phyloP scores from a whole-genome alignment of 352 stramenopile species.

The Saprolegnia diclina region DNA sequence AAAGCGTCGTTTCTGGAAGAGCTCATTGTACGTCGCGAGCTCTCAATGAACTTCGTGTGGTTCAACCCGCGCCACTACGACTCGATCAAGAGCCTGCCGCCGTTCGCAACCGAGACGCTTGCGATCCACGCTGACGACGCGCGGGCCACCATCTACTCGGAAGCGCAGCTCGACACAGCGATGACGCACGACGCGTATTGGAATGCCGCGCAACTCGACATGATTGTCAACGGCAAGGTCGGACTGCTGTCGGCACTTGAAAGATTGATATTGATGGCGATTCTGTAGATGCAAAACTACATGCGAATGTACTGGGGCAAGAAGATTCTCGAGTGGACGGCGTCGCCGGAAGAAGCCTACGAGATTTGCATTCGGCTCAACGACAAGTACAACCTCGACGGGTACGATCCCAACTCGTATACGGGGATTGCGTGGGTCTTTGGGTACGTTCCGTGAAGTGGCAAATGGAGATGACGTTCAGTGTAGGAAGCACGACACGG shows the following conservation, averaged over 20 bases:
- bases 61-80: conserved; percentile 95
- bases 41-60: conserved; percentile 96
- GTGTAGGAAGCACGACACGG: conserved; percentile 93
- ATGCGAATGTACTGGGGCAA: conserved; percentile 99
- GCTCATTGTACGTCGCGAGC: conserved; percentile 93
- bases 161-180: conserved; percentile 87
- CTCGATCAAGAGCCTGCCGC: conserved; percentile 75
- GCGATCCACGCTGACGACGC: conserved; percentile 80
- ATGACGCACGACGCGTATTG: conserved; percentile 95
- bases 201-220: conserved; percentile 97
- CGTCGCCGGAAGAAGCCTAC: conserved; percentile 85
- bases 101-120: conserved; percentile 92
- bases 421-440: conserved; percentile 78
- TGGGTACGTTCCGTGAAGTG: conserved; percentile 32
- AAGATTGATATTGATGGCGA: neutral
- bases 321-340: conserved; percentile 98
- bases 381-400: conserved; percentile 98
- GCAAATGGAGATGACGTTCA: neutral
- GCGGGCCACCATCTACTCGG: conserved; percentile 88
- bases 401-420: conserved; percentile 93
- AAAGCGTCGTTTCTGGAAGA: conserved; percentile 88
- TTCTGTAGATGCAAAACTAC: conserved; percentile 73
- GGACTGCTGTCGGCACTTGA: conserved; percentile 37
- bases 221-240: conserved; percentile 92
- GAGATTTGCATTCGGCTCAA: conserved; percentile 94